Conservation (phyloP, 1,284 basidiomycete species). For the Phellinidium pouzarii region DNA sequence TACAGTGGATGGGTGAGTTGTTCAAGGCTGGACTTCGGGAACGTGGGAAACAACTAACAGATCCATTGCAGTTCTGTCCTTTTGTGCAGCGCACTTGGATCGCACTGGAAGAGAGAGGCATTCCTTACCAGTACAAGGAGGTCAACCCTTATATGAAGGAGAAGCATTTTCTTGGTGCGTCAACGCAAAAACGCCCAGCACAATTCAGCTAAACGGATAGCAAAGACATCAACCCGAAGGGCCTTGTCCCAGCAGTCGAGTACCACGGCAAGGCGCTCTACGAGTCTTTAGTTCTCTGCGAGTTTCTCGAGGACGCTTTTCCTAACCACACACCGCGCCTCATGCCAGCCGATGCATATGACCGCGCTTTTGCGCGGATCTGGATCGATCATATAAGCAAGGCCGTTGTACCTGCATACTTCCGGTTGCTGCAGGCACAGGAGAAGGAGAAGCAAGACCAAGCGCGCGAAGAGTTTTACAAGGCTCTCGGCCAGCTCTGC, state of each 20-base stretch:
- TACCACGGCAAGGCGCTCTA: slow-evolving; percentile 51
- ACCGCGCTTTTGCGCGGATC: slow-evolving; percentile 42
- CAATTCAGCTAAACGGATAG: not conserved
- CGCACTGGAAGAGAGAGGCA: slow-evolving; percentile 54
- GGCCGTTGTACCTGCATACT: slow-evolving; percentile 44
- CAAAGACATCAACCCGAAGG: slow-evolving; percentile 60
- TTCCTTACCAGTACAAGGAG: slow-evolving; percentile 60
- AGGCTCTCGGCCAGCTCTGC: slow-evolving; percentile 40
- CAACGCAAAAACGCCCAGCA: not conserved
- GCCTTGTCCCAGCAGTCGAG: slow-evolving; percentile 58
- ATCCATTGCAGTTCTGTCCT: slow-evolving; percentile 52
- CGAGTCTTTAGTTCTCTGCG: slow-evolving; percentile 53
- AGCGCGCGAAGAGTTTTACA: slow-evolving; percentile 38
- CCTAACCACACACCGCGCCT: slow-evolving; percentile 39
- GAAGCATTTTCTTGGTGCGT: slow-evolving; percentile 46
- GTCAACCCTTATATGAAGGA: slow-evolving; percentile 71
- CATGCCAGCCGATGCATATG: slow-evolving; percentile 43
- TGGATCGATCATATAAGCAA: slow-evolving; percentile 51
- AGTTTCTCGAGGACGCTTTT: slow-evolving; percentile 57
- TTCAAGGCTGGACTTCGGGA: not conserved
- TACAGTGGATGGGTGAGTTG: slow-evolving; percentile 52
- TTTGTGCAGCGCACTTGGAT: slow-evolving; percentile 65
- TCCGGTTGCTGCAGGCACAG: slow-evolving; percentile 49
- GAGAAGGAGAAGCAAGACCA: slow-evolving; percentile 42
- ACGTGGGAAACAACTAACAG: not conserved